Base-by-base conservation (phyloP, 129 eudicot genomes). In the Rutidosis leptorrhynchoides region DNA sequence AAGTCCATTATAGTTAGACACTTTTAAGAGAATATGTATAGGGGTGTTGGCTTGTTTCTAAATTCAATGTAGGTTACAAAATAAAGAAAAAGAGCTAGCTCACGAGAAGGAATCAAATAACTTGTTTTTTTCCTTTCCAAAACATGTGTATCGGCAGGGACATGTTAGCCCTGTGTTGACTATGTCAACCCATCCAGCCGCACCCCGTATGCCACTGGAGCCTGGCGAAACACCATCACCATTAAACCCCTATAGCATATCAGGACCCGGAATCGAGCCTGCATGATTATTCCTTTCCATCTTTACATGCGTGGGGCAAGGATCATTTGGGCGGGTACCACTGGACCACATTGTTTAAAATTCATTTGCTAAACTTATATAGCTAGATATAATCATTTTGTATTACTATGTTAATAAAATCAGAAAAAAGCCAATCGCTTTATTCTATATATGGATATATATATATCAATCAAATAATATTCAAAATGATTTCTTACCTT, bases 11-110 rank as follows among this genome's bases (percentile, higher is more conserved):
- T 73, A 73, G 78, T 23, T 57, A 69, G 40, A 10, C 23, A 22
- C 33, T 29, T 71, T 68, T 60, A 75, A 68, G 74, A 75, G 79
- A 75, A 68, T 75, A 75, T 75, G 45, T 75, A 60, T 75, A 75
- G 79, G 64, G 28, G 9, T 75, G 62, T 49, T 67, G 57, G n/a
- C n/a, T n/a, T n/a, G n/a, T n/a, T 69, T 43, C 69, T 53, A n/a
- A n/a, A n/a, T 67, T 75, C 33, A 32, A 58, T 58, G 79, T 56
- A 60, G 55, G 53, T 67, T 26, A 63, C 54, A 43, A 45, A 64
- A 26, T 53, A 64, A 23, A 26, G 29, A 23, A 32, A 30, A 75
- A 49, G 79, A 29, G 27, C 49, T 59, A 29, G 27, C 49, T 59
- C 70, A 68, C 69, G 64, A 68, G 79, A 75, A 60, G 64, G 64